phyloP scores from a whole-genome alignment of 805 yeast genomes.

The Debaryomyces tyrocola region DNA sequence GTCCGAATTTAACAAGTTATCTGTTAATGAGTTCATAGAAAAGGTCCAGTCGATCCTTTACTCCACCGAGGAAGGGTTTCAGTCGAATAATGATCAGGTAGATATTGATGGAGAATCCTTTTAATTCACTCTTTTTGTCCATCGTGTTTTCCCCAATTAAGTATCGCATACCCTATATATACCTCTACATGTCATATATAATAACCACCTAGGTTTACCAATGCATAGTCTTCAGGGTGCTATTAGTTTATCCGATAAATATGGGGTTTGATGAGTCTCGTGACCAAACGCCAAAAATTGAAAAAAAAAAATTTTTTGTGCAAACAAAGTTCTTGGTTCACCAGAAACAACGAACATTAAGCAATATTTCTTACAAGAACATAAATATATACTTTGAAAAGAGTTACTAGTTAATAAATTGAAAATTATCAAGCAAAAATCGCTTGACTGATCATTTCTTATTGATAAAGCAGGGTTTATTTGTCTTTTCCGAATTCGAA shows the following conservation, averaged over 20 bases:
- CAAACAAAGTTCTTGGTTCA: background rate
- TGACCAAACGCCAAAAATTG: background rate
- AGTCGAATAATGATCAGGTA: constrained; percentile 29
- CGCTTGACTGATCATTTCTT: background rate
- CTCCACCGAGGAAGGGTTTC: constrained; percentile 82
- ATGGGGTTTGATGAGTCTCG: background rate
- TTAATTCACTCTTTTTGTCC: background rate
- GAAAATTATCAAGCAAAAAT: no score
- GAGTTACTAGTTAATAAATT: no score
- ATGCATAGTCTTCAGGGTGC: background rate
- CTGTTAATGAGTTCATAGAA: constrained; percentile 31
- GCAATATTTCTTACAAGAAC: background rate
- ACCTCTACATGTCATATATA: background rate
- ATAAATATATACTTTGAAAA: no score
- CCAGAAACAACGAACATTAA: background rate
- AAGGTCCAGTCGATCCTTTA: constrained; percentile 77
- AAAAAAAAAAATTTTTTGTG: background rate
- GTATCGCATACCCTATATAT: background rate
- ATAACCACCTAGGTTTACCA: background rate
- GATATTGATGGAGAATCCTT: constrained; percentile 16
- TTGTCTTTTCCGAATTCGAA: background rate
- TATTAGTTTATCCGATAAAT: background rate
- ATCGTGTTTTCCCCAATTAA: background rate
- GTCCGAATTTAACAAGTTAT: constrained; percentile 26
- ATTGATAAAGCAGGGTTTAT: background rate